A percentile compares a stretch with the other conserved stretches of the same genome.
phyloP scores from a whole-genome alignment of 2,329 filamentous ascomycete genomes.

The Fusarium papillatum region DNA sequence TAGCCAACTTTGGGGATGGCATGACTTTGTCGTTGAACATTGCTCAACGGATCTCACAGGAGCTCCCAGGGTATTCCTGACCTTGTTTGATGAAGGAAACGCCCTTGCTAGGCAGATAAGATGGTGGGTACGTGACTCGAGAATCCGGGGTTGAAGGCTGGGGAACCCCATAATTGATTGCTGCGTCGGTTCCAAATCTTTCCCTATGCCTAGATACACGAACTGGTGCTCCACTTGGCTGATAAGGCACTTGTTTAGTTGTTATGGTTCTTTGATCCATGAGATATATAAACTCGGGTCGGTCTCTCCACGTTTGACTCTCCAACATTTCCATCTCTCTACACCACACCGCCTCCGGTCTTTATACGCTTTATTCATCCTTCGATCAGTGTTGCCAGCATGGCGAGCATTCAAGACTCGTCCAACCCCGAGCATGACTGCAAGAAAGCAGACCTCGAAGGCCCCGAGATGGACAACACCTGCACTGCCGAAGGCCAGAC shows the following conservation, averaged over 20 bases:
- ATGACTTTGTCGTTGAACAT: background rate
- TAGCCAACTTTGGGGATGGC: background rate
- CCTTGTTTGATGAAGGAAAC: background rate
- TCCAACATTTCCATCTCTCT: background rate
- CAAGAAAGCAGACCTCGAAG: background rate
- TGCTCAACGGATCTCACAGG: background rate
- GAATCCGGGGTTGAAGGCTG: background rate
- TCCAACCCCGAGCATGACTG: background rate
- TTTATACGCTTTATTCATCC: background rate
- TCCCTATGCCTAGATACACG: background rate
- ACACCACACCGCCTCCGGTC: background rate
- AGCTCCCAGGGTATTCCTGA: background rate
- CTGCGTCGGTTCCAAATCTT: background rate
- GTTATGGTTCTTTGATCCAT: background rate
- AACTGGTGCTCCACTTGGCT: background rate
- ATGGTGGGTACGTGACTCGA: background rate
- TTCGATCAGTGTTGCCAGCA: background rate
- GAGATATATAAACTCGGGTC: background rate
- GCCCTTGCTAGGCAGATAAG: background rate
- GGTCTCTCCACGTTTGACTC: background rate
- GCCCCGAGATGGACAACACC: background rate
- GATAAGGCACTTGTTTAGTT: background rate
- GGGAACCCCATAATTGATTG: background rate
- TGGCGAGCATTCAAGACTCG: background rate
- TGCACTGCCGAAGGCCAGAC: background rate